A percentile compares a stretch with the other conserved stretches of the same genome.
Conservation (phyloP, 2,329 filamentous ascomycete genomes). For the Fragosphaeria purpurea region DNA sequence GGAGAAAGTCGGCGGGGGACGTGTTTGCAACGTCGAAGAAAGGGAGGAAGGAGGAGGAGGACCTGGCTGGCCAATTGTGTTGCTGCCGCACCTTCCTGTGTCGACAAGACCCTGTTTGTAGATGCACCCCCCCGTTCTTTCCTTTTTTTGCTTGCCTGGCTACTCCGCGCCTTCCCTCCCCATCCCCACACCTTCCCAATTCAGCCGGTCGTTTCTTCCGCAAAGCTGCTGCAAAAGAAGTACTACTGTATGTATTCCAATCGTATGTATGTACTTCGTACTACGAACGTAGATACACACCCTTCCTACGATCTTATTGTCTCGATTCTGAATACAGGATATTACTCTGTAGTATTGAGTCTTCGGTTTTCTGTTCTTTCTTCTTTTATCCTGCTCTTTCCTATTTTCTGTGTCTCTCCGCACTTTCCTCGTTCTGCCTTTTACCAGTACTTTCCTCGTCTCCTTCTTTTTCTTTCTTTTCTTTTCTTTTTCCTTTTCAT, state of each 20-base stretch:
- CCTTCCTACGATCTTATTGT: neutral
- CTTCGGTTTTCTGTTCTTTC: neutral
- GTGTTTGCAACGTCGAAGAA: no score
- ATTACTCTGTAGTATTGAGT: no score
- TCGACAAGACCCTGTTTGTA: no score
- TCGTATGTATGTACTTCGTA: no score
- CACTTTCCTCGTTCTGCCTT: neutral
- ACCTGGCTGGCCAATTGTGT: no score
- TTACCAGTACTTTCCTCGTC: neutral
- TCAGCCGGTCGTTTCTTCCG: slow-evolving; percentile 5
- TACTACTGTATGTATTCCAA: neutral
- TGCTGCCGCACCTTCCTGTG: no score
- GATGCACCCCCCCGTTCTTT: no score
- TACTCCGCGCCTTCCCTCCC: neutral
- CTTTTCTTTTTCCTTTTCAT: neutral
- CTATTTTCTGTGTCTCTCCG: neutral
- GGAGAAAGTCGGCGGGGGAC: no score
- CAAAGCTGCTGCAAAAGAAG: neutral
- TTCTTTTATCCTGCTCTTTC: neutral
- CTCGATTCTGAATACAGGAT: neutral
- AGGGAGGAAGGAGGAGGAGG: no score
- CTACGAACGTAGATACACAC: neutral
- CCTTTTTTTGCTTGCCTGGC: neutral
- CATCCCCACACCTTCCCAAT: slow-evolving; percentile 13
- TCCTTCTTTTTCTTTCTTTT: neutral